Evolutionary conservation across 345 rosid genomes (phyloP).

Genomic region (Arabis hirsuta): DNA sequence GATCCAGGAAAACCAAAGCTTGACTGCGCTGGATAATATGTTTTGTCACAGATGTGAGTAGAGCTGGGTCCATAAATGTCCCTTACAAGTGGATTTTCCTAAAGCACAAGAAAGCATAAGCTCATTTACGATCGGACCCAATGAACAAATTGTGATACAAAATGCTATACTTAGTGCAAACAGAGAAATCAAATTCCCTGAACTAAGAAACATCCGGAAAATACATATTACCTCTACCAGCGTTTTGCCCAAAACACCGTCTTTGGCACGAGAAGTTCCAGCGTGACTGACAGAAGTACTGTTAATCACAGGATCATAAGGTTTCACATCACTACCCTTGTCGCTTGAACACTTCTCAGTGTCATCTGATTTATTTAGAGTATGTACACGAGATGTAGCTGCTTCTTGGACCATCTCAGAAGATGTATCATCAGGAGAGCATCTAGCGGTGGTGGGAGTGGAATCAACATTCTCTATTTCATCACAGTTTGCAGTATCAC

Average conservation of each 20-base stretch:
- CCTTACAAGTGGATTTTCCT: slow-evolving; percentile 49
- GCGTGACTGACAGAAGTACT: slow-evolving; percentile 56
- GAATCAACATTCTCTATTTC: slow-evolving; percentile 55
- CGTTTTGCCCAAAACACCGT: slow-evolving; percentile 49
- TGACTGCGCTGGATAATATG: slow-evolving; percentile 54
- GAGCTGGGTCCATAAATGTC: slow-evolving; percentile 40
- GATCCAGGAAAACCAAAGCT: slow-evolving; percentile 45
- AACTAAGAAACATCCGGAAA: slow-evolving; percentile 1
- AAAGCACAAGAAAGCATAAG: slow-evolving; percentile 26
- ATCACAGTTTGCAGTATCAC: slow-evolving; percentile 50
- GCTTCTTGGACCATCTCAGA: slow-evolving; percentile 71
- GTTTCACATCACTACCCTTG: slow-evolving; percentile 42
- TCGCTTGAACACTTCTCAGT: slow-evolving; percentile 45
- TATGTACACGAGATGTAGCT: slow-evolving; percentile 39
- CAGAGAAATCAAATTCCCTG: neutral
- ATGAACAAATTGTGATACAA: neutral
- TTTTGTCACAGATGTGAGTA: slow-evolving; percentile 49
- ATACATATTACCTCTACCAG: slow-evolving; percentile 49
- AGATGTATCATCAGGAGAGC: slow-evolving; percentile 64
- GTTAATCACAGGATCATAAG: slow-evolving; percentile 39
- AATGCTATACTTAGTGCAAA: neutral
- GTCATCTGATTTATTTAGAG: slow-evolving; percentile 41
- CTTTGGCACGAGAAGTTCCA: slow-evolving; percentile 59
- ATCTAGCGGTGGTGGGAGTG: slow-evolving; percentile 60
- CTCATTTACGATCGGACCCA: neutral